Evolutionary conservation across 106 monocot species (phyloP).

Genomic region (Acorus calamus): DNA sequence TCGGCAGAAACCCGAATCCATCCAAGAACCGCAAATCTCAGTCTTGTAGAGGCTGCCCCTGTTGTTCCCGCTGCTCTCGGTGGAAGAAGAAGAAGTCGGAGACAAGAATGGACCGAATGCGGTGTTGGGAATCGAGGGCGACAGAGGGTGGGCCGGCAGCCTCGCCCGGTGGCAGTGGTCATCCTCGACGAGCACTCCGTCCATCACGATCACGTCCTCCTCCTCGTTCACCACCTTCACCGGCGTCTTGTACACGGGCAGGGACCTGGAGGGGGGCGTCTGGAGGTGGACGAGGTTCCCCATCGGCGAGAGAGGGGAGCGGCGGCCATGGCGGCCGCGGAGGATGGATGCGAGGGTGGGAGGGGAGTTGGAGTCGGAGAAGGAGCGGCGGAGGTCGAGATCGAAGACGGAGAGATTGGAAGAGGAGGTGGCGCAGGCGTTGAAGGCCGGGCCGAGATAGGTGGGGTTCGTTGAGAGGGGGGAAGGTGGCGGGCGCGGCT

Average conservation of each 20-base stretch:
- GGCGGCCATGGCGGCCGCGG: background rate
- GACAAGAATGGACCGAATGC: background rate
- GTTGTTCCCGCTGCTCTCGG: too few species aligned
- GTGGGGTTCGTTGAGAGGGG: background rate
- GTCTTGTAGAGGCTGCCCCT: constrained; percentile 9
- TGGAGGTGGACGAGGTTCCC: too few species aligned
- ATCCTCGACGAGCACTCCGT: constrained; percentile 15
- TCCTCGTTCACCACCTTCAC: constrained; percentile 13
- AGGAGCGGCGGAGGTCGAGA: constrained; percentile 7
- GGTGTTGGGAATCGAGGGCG: background rate
- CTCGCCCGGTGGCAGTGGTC: background rate
- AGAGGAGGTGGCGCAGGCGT: background rate
- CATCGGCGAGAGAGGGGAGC: background rate
- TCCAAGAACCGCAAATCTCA: constrained; percentile 12
- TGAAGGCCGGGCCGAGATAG: constrained; percentile 9
- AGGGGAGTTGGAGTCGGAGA: background rate
- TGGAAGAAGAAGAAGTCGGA: background rate
- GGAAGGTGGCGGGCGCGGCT: too few species aligned
- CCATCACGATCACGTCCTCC: constrained; percentile 36
- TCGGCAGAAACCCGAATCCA: constrained; percentile 13
- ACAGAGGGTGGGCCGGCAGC: background rate
- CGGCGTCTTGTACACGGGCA: constrained; percentile 8
- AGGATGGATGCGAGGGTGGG: background rate
- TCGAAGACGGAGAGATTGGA: background rate
- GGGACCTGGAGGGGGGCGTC: constrained; percentile 5